phyloP scores from a whole-genome alignment of 805 yeast species.

The Suhomyces sp. region DNA sequence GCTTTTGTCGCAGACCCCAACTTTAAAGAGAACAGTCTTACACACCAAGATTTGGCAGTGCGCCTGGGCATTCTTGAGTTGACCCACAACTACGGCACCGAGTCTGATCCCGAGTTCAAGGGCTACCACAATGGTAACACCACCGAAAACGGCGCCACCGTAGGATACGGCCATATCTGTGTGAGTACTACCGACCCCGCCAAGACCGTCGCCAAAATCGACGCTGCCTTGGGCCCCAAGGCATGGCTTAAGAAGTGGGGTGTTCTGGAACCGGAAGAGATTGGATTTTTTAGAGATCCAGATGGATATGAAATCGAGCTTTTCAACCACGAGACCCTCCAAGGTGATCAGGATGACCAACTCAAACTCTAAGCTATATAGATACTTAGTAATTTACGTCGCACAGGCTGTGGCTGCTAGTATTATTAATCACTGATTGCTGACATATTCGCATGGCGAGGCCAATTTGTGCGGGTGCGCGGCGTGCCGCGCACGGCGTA shows the following conservation, averaged over 20 bases:
- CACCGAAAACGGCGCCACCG: constrained; percentile 51
- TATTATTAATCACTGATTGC: neutral
- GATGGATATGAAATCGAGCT: constrained; percentile 87
- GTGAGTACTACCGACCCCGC: constrained; percentile 65
- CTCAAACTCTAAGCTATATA: neutral
- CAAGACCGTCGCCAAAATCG: constrained; percentile 52
- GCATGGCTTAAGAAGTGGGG: constrained; percentile 60
- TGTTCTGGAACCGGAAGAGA: constrained; percentile 47
- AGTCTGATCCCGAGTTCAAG: constrained; percentile 64
- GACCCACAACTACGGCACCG: constrained; percentile 97
- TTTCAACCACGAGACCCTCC: constrained; percentile 39
- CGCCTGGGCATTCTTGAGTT: constrained; percentile 79
- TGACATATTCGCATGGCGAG: neutral
- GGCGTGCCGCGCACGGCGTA: neutral
- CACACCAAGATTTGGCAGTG: constrained; percentile 28
- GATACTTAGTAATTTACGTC: neutral
- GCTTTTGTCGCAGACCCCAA: constrained; percentile 57
- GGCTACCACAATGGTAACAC: constrained; percentile 80
- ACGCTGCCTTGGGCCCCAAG: constrained; percentile 38
- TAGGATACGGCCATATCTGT: constrained; percentile 87
- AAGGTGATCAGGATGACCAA: neutral
- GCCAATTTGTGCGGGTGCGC: neutral
- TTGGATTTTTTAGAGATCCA: constrained; percentile 82
- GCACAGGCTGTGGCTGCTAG: neutral
- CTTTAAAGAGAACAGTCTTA: constrained; percentile 43